Conservation (phyloP, 2,329 filamentous ascomycete genomes). For the Trichoderma sp. region DNA sequence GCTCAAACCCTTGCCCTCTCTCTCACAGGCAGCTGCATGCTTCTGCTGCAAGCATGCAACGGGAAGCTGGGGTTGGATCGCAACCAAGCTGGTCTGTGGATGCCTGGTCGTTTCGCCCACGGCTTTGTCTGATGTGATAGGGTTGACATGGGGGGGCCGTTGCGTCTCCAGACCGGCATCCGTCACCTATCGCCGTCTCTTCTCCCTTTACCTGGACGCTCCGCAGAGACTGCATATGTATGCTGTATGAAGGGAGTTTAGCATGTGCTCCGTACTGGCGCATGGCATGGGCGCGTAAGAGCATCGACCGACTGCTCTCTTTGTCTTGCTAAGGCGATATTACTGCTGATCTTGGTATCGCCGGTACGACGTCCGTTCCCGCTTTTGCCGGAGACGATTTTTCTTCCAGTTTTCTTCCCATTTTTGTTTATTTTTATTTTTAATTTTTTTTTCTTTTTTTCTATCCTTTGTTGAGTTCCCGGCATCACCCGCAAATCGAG, state of each 20-base stretch:
- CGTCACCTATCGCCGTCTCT: not conserved
- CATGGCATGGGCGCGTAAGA: conserved; percentile 5
- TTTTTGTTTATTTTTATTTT: not conserved
- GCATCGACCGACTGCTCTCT: not conserved
- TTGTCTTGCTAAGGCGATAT: not conserved
- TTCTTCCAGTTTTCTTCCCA: not conserved
- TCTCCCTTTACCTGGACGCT: not conserved
- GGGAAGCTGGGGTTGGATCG: conserved; percentile 17
- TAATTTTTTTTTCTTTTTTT: too few species aligned
- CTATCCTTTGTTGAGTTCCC: not conserved
- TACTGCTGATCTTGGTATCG: not conserved
- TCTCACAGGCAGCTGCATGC: conserved; percentile 17
- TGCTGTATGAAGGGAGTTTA: not conserved
- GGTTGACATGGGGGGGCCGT: not conserved
- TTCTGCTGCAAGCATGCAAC: conserved; percentile 18
- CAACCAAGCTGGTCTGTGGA: conserved; percentile 7
- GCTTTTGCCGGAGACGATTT: conserved; percentile 12
- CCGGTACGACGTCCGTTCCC: not conserved
- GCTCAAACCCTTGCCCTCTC: conserved; percentile 3
- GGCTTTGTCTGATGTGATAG: conserved; percentile 10
- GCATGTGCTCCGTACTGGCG: conserved; percentile 3
- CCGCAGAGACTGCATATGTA: conserved; percentile 6
- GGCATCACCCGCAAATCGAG: not conserved
- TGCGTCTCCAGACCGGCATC: conserved; percentile 5
- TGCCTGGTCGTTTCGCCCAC: not conserved